These are phyloP conservation scores for Boletellus ananiceps DNA, from an alignment of 768 basidiomycete genomes.

Conservation along the genomic window DNA sequence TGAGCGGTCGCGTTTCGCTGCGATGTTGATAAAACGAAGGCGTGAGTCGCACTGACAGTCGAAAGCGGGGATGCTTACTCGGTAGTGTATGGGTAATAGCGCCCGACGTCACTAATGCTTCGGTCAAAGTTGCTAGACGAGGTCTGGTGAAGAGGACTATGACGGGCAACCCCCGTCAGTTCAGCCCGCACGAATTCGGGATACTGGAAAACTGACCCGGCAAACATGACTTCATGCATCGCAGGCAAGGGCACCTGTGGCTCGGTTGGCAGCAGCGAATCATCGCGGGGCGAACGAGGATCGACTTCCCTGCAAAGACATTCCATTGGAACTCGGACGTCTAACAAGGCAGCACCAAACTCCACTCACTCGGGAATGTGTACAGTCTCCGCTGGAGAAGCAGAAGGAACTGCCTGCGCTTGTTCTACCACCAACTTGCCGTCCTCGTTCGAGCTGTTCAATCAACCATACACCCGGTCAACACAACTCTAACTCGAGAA, in stretches of 20 bases:
- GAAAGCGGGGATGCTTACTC: constrained; percentile 23
- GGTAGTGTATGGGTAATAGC: constrained; percentile 7
- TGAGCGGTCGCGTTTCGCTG: constrained; percentile 54
- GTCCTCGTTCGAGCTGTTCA: constrained; percentile 24
- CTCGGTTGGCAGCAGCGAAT: constrained; percentile 21
- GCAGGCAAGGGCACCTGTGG: constrained; percentile 30
- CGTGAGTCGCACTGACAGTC: too few relatives aligned
- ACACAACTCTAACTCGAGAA: not conserved
- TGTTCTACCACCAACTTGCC: constrained; percentile 10
- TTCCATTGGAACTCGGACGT: not conserved
- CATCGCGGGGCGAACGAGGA: constrained; percentile 33
- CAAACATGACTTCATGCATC: constrained; percentile 33
- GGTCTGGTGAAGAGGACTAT: constrained; percentile 15
- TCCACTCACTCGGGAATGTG: constrained; percentile 29
- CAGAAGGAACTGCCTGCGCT: constrained; percentile 8
- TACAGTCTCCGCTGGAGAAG: constrained; percentile 28
- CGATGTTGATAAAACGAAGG: not conserved
- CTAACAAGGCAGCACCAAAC: not conserved
- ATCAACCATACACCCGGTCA: not conserved
- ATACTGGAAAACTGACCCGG: constrained; percentile 11
- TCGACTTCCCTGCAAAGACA: constrained; percentile 14
- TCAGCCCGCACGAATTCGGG: not conserved
- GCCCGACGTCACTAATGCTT: constrained; percentile 12
- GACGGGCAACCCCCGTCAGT: not conserved
- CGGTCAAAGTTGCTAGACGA: constrained; percentile 18